phyloP scores from a whole-genome alignment of 805 yeast species.

The Nakazawaea ambrosiae region DNA sequence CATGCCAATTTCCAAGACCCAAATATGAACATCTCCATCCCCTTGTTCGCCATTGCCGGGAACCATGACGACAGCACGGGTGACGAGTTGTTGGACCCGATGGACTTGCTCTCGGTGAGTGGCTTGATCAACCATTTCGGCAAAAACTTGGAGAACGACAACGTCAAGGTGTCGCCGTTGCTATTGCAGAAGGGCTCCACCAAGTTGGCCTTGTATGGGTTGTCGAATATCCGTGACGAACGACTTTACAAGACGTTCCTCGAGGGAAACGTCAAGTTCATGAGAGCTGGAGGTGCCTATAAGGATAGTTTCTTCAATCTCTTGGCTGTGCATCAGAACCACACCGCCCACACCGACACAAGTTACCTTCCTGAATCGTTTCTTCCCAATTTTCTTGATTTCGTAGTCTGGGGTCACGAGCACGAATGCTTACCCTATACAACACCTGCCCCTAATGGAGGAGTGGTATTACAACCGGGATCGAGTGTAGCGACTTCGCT shows the following conservation, averaged over 20 bases:
- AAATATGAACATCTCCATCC: constrained; percentile 80
- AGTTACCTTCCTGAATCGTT: constrained; percentile 80
- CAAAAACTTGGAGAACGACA: constrained; percentile 65
- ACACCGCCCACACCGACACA: constrained; percentile 70
- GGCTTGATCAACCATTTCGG: constrained; percentile 92
- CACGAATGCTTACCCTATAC: constrained; percentile 86
- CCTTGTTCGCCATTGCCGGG: constrained; percentile 89
- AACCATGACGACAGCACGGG: constrained; percentile 98
- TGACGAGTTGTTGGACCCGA: constrained; percentile 69
- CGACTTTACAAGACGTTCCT: constrained; percentile 75
- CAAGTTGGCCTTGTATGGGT: constrained; percentile 78
- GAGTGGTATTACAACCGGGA: constrained; percentile 85
- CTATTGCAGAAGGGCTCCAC: constrained; percentile 79
- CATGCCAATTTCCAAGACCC: constrained; percentile 87
- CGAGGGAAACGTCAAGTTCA: constrained; percentile 72
- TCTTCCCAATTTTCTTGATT: constrained; percentile 73
- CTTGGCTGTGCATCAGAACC: constrained; percentile 90
- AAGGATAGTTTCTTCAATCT: constrained; percentile 74
- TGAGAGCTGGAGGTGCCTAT: constrained; percentile 42
- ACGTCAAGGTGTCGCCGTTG: constrained; percentile 67
- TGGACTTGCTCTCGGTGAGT: constrained; percentile 74
- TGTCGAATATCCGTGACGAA: constrained; percentile 87
- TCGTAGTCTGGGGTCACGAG: constrained; percentile 96
- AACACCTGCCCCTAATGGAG: constrained; percentile 50
- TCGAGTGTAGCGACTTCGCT: constrained; percentile 90